Base-by-base conservation (phyloP, 163 green algal genomes). In the Scenedesmus sp. region DNA sequence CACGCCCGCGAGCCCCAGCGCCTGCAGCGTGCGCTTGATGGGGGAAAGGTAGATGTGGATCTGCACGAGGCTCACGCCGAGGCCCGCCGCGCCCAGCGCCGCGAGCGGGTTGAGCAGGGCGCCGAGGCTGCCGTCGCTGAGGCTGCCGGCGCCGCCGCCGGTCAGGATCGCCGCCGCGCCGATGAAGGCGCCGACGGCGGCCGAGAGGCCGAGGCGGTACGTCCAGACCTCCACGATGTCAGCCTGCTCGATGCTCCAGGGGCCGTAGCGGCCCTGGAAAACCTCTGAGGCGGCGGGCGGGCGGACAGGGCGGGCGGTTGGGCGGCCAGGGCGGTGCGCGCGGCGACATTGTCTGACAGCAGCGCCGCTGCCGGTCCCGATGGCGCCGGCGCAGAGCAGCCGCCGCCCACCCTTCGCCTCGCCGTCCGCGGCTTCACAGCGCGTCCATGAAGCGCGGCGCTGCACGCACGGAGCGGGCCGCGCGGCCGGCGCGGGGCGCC, bases 21-120 rank as follows among this genome's bases (percentile, higher is more conserved):
- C 66, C 71, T 88, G 64, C 36, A 90, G 33, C 5, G 85, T 69
- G 28, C 64, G 70, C 77, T 90, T 90, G 1, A 90, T 44, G 0
- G 58, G n/a, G 28, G 78, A 66, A 81, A 93, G 17, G 79, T 99
- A 99, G 65, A 99, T 97, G 86, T 99, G 95, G 39, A 99, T 95
- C 4, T 97, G 86, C 14, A 87, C 50, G 31, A 97, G 75, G 13
- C 92, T 93, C 0, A 90, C 66, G 2, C 92, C 95, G 31, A 98
- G 69, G 11, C 86, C 89, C 17, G 47, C 78, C 28, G 70, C 85
- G 9, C 93, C 94, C 10, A 83, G 4, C 0, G 89, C 39, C 26
- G 56, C 86, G 54, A 88, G 50, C 2, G 85, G 79, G 75, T 95
- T 60, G 20, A 88, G 73, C n/a, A n/a, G n/a, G n/a, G n/a, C 9